Conservation (phyloP, 106 monocot species). For the Apostasia shenzhenica region DNA sequence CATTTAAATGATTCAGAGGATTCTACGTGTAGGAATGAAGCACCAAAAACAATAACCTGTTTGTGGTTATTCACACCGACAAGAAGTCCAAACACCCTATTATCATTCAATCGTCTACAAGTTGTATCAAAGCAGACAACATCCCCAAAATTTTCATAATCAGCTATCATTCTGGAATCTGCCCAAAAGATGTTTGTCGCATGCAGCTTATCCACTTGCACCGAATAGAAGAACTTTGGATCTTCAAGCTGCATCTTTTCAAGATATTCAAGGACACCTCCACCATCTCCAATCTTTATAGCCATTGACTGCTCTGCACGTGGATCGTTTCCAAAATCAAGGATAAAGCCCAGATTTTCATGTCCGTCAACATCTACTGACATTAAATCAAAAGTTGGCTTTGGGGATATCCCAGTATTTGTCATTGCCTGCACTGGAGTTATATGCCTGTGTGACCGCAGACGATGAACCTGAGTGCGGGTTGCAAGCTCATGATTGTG, state of each 20-base stretch:
- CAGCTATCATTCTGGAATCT: constrained; percentile 10
- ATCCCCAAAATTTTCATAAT: constrained; percentile 22
- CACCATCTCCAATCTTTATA: background rate
- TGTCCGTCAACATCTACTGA: constrained; percentile 8
- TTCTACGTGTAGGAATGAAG: constrained; percentile 12
- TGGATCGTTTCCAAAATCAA: constrained; percentile 5
- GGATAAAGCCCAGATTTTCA: constrained; percentile 14
- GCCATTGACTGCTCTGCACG: background rate
- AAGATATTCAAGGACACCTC: constrained; percentile 6
- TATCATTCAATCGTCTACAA: constrained; percentile 5
- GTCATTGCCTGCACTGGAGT: background rate
- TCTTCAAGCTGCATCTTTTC: constrained; percentile 9
- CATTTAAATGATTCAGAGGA: constrained; percentile 9
- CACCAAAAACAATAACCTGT: constrained; percentile 21
- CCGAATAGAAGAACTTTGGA: constrained; percentile 7
- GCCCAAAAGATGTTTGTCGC: constrained; percentile 13
- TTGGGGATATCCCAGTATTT: constrained; percentile 1
- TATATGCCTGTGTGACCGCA: constrained; percentile 11
- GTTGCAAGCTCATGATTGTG: constrained; percentile 10
- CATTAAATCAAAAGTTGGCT: constrained; percentile 9
- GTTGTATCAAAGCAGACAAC: constrained; percentile 23
- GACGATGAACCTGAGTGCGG: constrained; percentile 10
- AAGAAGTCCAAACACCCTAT: constrained; percentile 4
- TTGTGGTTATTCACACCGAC: constrained; percentile 27
- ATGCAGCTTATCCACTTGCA: constrained; percentile 7